These are phyloP conservation scores for Blastocystis sp. DNA, from an alignment of 352 stramenopile species.

Conservation along the genomic window DNA sequence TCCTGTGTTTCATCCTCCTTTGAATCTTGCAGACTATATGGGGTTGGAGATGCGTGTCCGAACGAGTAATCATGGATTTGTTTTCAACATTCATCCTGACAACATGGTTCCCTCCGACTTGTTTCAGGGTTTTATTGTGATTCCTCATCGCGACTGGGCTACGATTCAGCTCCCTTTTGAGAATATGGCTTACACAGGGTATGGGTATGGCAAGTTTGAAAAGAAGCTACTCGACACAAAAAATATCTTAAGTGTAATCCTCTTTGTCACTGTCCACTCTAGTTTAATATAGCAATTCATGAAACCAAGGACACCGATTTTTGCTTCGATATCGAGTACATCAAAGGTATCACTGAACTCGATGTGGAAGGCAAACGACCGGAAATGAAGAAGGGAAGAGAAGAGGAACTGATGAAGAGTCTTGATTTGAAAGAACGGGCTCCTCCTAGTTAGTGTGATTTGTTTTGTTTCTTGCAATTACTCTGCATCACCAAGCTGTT, in stretches of 20 bases:
- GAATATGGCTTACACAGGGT: conserved; percentile 56
- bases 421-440: conserved; percentile 5
- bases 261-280: not conserved
- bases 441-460: conserved; percentile 39
- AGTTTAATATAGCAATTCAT: conserved; percentile 62
- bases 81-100: conserved; percentile 62
- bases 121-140: conserved; percentile 59
- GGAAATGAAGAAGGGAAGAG: conserved; percentile 54
- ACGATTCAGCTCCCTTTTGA: conserved; percentile 48
- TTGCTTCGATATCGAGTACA: conserved; percentile 61
- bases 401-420: conserved; percentile 22
- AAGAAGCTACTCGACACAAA: conserved; percentile 57
- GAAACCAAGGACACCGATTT: conserved; percentile 59
- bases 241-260: conserved; percentile 34
- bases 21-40: conserved; percentile 47
- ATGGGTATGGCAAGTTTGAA: conserved; percentile 55
- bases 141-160: conserved; percentile 55
- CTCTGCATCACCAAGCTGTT: not conserved
- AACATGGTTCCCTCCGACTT: conserved; percentile 57
- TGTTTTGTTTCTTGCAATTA: not conserved
- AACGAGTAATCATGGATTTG: conserved; percentile 45
- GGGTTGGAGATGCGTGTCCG: conserved; percentile 58
- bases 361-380: conserved; percentile 20
- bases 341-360: conserved; percentile 47
- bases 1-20: conserved; percentile 51